Conservation (phyloP, 257 asterid genomes). For the Solanum dulcamara region DNA sequence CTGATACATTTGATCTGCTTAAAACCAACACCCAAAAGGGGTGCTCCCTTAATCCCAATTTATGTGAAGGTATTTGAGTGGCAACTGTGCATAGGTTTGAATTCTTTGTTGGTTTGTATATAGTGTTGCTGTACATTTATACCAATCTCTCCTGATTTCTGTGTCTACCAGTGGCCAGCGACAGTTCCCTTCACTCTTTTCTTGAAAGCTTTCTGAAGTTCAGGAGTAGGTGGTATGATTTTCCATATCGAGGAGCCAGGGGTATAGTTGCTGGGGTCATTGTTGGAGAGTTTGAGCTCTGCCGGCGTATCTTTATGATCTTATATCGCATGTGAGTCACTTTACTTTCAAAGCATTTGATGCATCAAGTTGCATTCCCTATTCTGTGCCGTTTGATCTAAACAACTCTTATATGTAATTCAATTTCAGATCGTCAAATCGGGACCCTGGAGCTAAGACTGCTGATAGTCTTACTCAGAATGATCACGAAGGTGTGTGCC, state of each 20-base stretch:
- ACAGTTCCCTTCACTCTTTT: conserved; percentile 61
- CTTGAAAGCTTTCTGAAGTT: conserved; percentile 84
- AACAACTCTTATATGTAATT: not conserved
- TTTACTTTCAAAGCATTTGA: not conserved
- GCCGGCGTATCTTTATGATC: conserved; percentile 84
- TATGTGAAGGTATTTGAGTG: not conserved
- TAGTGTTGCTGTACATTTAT: not conserved
- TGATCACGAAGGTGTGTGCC: conserved; percentile 61
- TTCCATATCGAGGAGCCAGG: conserved; percentile 66
- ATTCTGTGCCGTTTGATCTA: not conserved
- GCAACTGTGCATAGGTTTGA: not conserved
- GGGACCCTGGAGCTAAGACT: conserved; percentile 85
- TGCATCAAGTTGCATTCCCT: not conserved
- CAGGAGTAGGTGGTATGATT: conserved; percentile 94
- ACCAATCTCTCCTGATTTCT: not conserved
- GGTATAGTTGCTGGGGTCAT: conserved; percentile 79
- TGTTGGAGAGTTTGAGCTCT: conserved; percentile 81
- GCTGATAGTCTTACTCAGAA: conserved; percentile 58
- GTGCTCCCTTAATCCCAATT: not conserved
- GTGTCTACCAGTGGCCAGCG: conserved; percentile 53
- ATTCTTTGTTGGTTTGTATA: not conserved
- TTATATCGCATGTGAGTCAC: conserved; percentile 77
- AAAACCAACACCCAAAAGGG: not conserved
- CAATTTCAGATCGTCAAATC: conserved; percentile 59
- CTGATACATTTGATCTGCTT: not conserved